Base-by-base conservation (phyloP, 169 alveolate genomes). In the Ichthyophthirius multifiliis region DNA sequence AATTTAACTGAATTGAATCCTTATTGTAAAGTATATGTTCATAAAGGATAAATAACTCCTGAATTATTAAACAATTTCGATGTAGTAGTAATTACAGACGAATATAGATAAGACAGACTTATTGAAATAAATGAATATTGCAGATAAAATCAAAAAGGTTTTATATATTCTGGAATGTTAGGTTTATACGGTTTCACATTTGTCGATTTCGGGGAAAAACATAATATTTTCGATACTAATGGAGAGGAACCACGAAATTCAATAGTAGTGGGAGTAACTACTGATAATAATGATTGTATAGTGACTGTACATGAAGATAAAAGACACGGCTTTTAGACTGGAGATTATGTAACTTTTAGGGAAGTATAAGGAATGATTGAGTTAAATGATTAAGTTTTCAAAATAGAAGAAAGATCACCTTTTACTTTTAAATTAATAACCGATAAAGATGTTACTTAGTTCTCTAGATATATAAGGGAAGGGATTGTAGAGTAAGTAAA, bases 281-380 rank as follows among this genome's bases (percentile, higher is more conserved):
- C 90, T 37, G 97, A 87, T 75, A 88, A 89, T 32, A 39, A 34
- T 7, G 88, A 83, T 23, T 90, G 92, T 37, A 80, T 93, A 3
- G 96, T 92, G 74, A 93, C 94, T 27, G 95, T 92, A 64, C 93
- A 90, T 62, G 96, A 96, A 48, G 98, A 96, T 34, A 90, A 92
- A 82, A 93, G 97, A 67, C 98, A 95, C 47, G 95, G 95, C 23
- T 98, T 96, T 89, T 97, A 97, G 65, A 98, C 97, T 47, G 99
- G 99, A 31, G 99, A 98, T 83, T 92, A 76, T 78, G 99, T 99
- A 15, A 85, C 92, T 31, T 98, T 99, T 80, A 91, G 96, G 44
- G 99, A 99, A 87, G 98, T 97, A 4, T 96, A 96, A 83, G 99
- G 99, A 45, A 98, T 98, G 99, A 91, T 88, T 5, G 99, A 97